Evolutionary conservation across 768 basidiomycete genomes (phyloP).

Genomic region (Sporobolomyces pararoseus): DNA sequence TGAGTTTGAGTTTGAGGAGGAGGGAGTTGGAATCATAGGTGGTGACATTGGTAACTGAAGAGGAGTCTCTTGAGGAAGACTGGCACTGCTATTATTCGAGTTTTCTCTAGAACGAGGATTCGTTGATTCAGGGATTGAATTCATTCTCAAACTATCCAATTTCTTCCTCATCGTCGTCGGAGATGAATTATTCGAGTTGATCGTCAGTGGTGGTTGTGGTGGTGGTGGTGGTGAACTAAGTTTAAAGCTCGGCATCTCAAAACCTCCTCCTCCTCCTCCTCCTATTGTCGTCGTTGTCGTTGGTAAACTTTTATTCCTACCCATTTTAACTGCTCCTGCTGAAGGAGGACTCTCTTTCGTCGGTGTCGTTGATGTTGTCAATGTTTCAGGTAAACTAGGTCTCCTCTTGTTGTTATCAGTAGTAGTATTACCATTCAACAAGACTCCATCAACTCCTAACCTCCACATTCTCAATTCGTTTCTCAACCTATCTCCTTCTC

Average conservation of each 20-base stretch:
- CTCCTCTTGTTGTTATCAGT: neutral
- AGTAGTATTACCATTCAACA: neutral
- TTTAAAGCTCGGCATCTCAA: neutral
- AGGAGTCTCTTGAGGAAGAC: neutral
- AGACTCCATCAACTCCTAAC: conserved; percentile 35
- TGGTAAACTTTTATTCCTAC: no score
- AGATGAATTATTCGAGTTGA: neutral
- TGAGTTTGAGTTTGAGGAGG: neutral
- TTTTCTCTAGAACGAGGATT: conserved; percentile 22
- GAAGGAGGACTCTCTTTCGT: neutral
- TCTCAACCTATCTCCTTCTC: conserved; percentile 23
- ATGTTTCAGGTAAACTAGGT: conserved; percentile 4
- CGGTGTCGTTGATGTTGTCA: neutral
- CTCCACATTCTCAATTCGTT: conserved; percentile 33
- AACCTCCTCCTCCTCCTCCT: neutral
- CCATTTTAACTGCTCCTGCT: no score
- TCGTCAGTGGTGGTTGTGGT: neutral
- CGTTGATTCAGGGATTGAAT: neutral
- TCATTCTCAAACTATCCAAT: no score
- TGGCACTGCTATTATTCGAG: neutral
- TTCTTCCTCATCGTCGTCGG: neutral
- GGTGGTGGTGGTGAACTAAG: neutral
- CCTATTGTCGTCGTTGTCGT: neutral
- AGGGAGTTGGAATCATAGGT: neutral
- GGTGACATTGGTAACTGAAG: neutral